phyloP scores from a whole-genome alignment of 768 basidiomycete species.

The Agrocybe pediades region DNA sequence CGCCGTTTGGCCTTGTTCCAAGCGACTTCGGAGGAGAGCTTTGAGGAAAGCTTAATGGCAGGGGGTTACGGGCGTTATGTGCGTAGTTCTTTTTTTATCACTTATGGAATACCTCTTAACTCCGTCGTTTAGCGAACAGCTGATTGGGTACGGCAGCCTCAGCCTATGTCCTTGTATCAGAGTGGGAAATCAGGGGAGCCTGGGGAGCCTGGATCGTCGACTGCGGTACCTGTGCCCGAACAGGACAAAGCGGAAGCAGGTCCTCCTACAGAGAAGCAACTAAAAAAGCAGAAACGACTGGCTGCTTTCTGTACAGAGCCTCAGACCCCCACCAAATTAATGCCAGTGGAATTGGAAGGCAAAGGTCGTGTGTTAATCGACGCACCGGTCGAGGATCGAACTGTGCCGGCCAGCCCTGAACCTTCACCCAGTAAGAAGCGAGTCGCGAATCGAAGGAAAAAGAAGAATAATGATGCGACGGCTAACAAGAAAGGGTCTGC shows the following conservation, averaged over 20 bases:
- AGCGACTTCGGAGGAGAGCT: constrained; percentile 82
- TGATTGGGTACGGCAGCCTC: constrained; percentile 61
- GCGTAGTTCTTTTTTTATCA: constrained; percentile 23
- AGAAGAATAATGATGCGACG: constrained; percentile 43
- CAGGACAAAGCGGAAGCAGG: constrained; percentile 38
- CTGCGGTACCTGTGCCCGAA: constrained; percentile 42
- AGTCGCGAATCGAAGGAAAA: constrained; percentile 43
- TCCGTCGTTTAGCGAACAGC: constrained; percentile 46
- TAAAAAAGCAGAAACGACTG: constrained; percentile 66
- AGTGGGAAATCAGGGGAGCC: constrained; percentile 35
- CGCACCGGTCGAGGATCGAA: constrained; percentile 41
- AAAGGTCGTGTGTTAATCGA: constrained; percentile 74
- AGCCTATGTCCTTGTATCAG: constrained; percentile 45
- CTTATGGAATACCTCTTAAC: constrained; percentile 18
- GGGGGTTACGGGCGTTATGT: constrained; percentile 81
- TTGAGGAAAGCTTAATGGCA: constrained; percentile 83
- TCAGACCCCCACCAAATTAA: constrained; percentile 43
- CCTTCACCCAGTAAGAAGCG: constrained; percentile 41
- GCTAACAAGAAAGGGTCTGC: constrained; percentile 33
- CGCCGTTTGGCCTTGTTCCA: constrained; percentile 75
- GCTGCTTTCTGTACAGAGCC: constrained; percentile 61
- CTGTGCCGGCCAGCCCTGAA: constrained; percentile 27
- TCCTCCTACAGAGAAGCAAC: constrained; percentile 58
- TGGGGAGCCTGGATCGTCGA: constrained; percentile 40
- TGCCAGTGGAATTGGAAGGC: constrained; percentile 65